Base-by-base conservation (phyloP, 192 early-diverging fungal species). In the Coemansia sp. region DNA sequence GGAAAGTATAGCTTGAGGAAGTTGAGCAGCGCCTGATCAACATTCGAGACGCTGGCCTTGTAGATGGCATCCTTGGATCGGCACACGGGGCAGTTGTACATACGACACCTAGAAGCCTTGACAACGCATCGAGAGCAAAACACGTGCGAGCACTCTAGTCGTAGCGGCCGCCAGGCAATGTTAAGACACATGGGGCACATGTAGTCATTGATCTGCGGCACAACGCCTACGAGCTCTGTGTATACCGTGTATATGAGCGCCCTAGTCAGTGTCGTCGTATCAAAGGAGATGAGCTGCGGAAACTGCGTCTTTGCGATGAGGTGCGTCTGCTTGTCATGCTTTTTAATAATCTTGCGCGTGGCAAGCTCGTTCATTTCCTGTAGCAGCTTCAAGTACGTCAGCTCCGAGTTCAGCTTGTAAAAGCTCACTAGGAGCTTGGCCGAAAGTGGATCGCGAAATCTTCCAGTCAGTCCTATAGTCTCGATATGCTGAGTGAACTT, bases 291-390 rank as follows among this genome's bases (percentile, higher is more conserved):
- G 8, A 82, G 45, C 60, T 72, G 71, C 13, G 79, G 78, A n/a
- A 85, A 85, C 68, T 75, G 69, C 17, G 68, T 68, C 59, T 73
- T 78, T 53, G 87, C 86, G 2, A 79, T 66, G 53, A 95, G 72
- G 27, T 88, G 88, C 10, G 90, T 93, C 24, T 88, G 86, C 71
- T 95, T 95, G 72, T 95, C 93, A 70, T 95, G 93, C 73, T 95
- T 95, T 73, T 95, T 95, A 36, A 95, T 73, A 34, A 95, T 94
- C 72, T 95, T 95, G 40, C 85, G 85, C 68, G 91, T 88, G 0
- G 93, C 93, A 53, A 83, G 87, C 57, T 87, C 87, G 74, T 95
- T 95, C 69, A 93, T 70, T 59, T 85, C 87, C 48, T 90, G 85
- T 75, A 95, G 91, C 46, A 88, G 86, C 65, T 88, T 87, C 77